Base-by-base conservation (phyloP, 129 eudicot species). In the Pulicaria dysenterica region DNA sequence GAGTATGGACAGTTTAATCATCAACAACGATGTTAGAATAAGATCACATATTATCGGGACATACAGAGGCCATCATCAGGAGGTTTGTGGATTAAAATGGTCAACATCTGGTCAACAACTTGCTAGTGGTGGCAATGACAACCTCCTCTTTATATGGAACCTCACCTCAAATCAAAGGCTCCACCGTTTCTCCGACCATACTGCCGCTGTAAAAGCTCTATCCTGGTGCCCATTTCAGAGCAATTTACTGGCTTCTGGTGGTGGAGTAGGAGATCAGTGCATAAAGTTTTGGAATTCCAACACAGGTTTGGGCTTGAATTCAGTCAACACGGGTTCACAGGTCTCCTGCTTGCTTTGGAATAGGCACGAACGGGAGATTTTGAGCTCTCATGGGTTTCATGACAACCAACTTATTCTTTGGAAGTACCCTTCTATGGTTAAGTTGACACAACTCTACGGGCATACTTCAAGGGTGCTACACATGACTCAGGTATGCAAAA, bases 71-170 rank as follows among this genome's bases (percentile, higher is more conserved):
- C 96, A 87, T 60, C 64, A 17, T 36, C 80, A 82, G 24, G 96
- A 89, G 65, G 84, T 89, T n/a, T 90, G 94, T 45, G 91, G 96
- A 39, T 53, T 90, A 42, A 90, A 87, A 69, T 90, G 96, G 94
- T 87, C 87, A 10, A 39, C 79, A 7, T 80, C 94, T 0, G 96
- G 96, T 55, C 80, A 80, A 12, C 89, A 85, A 34, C 70, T 90
- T 40, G 96, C 91, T 3, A 90, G 94, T 69, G 96, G 96, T 13
- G 96, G 96, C 7, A 87, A 87, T 31, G 96, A 90, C 72, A 90
- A 90, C 60, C 70, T 85, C 5, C 38, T 90, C 38, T 46, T 61
- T 64, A 77, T 90, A 51, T 90, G 96, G 96, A 67, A 73, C 58
- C 14, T 61, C 24, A 58, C 85, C 12, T 41, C 79, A 7, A 77